Base-by-base conservation (phyloP, 2,329 filamentous ascomycete species). In the Phialophora verrucosa region DNA sequence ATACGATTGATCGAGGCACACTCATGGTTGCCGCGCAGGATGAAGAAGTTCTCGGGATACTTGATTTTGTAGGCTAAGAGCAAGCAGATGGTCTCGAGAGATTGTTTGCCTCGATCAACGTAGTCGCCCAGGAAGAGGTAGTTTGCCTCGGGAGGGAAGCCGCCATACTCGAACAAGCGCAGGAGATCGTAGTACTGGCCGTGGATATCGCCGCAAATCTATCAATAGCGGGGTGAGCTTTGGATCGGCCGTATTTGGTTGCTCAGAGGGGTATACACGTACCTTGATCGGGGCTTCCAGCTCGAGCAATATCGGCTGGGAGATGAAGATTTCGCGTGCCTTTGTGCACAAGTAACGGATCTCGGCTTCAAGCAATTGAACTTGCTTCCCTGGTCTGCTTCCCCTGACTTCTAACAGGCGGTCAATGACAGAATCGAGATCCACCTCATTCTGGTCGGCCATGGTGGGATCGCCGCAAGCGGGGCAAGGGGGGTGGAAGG, bases 181-280 rank as follows among this genome's bases (percentile, higher is more conserved):
- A 99, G 87, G 69, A 99, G 87, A 80, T 99, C 95, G 81, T 97
- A 97, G 84, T 99, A 99, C 84, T 99, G 95, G 73, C 95, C 95
- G 81, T 98, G 95, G 74, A 99, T 98, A 83, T 98, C 95, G 82
- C 95, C 95, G 81, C 94, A 98, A 78, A 99, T 99, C 95, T 99
- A 76, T 11, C 31, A 49, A 29, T 58, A 10, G 57, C n/a, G 20
- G 32, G 5, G 55, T 65, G 35, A 66, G 62, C 63, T 5, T 25
- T 27, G 6, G n/a, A 12, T 27, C 14, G n/a, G 3, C 35, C n/a
- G 42, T 17, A 35, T 25, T 47, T 59, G 8, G 57, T 49, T 27
- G 42, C 14, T 54, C 50, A 12, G 11, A 32, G 27, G 35, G 49
- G 53, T 14, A 29, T 38, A 60, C 12, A 31, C 11, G 75, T 85